phyloP scores from a whole-genome alignment of 2,329 filamentous ascomycete species.

The Phyllosticta capitalensis region DNA sequence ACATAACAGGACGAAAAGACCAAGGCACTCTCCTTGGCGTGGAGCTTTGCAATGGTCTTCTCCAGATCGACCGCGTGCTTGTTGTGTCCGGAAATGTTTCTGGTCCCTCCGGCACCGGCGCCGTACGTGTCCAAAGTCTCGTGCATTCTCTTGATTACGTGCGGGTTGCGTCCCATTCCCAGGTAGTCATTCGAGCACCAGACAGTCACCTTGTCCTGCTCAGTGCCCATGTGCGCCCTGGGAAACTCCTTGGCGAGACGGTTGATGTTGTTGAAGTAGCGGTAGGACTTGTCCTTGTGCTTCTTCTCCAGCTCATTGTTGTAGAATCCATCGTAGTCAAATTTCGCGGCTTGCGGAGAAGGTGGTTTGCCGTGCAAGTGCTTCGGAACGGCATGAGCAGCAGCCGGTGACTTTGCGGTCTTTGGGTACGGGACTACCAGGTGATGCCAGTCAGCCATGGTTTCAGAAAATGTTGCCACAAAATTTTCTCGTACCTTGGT shows the following conservation, averaged over 20 bases:
- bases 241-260: conserved; percentile 93
- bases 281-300: conserved; percentile 98
- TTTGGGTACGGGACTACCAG: conserved; percentile 24
- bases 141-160: conserved; percentile 87
- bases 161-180: conserved; percentile 86
- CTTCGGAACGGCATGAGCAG: conserved; percentile 16
- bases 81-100: conserved; percentile 98
- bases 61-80: conserved; percentile 84
- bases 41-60: conserved; percentile 70
- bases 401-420: conserved; percentile 14
- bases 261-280: conserved; percentile 99
- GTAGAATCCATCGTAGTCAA: conserved; percentile 90
- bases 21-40: conserved; percentile 82
- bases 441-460: background rate
- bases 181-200: conserved; percentile 99
- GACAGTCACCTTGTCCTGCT: conserved; percentile 82
- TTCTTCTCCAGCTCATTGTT: conserved; percentile 87
- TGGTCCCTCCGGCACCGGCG: conserved; percentile 86
- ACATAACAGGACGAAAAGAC: conserved; percentile 98
- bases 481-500: conserved; percentile 34
- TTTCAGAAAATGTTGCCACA: background rate
- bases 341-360: conserved; percentile 47
- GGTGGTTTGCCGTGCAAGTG: conserved; percentile 34
- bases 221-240: conserved; percentile 77
- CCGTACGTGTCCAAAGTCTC: conserved; percentile 90